These are phyloP conservation scores for Kluyveromyces aestuarii DNA, from an alignment of 805 yeast genomes.

Conservation along the genomic window DNA sequence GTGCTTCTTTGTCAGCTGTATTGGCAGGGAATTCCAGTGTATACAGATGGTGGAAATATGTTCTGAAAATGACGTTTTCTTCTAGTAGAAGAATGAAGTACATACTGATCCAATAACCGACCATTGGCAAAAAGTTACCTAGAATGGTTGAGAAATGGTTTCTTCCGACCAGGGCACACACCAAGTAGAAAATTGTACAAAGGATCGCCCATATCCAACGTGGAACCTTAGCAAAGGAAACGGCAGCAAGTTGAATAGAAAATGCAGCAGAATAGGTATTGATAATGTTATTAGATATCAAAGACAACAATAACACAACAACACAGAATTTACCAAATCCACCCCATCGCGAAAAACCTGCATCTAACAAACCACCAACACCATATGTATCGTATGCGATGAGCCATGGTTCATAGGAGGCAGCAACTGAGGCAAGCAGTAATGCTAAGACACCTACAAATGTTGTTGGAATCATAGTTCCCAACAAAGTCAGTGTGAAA, in stretches of 20 bases:
- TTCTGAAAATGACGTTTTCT: constrained; percentile 66
- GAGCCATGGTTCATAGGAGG: constrained; percentile 46
- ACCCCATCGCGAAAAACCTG: constrained; percentile 61
- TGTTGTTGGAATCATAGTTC: constrained; percentile 60
- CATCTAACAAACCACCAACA: constrained; percentile 64
- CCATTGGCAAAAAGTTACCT: constrained; percentile 81
- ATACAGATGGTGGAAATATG: constrained; percentile 33
- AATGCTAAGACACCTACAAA: constrained; percentile 71
- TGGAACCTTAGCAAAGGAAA: constrained; percentile 50
- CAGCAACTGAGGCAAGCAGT: constrained; percentile 59
- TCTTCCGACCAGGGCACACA: constrained; percentile 69
- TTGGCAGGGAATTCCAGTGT: constrained; percentile 34
- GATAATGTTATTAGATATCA: constrained; percentile 73
- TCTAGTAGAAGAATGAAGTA: constrained; percentile 62
- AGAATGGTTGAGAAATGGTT: constrained; percentile 62
- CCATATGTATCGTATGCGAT: constrained; percentile 49
- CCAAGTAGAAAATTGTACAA: constrained; percentile 53
- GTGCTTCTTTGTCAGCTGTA: constrained; percentile 3
- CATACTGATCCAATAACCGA: constrained; percentile 85
- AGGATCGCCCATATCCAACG: constrained; percentile 68
- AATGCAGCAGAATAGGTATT: constrained; percentile 78
- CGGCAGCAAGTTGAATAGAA: constrained; percentile 58
- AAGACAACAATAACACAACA: constrained; percentile 58
- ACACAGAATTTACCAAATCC: constrained; percentile 71
- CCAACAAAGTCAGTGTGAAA: constrained; percentile 54